phyloP scores from a whole-genome alignment of 176 grass and related monocot species.

The Poa annua region DNA sequence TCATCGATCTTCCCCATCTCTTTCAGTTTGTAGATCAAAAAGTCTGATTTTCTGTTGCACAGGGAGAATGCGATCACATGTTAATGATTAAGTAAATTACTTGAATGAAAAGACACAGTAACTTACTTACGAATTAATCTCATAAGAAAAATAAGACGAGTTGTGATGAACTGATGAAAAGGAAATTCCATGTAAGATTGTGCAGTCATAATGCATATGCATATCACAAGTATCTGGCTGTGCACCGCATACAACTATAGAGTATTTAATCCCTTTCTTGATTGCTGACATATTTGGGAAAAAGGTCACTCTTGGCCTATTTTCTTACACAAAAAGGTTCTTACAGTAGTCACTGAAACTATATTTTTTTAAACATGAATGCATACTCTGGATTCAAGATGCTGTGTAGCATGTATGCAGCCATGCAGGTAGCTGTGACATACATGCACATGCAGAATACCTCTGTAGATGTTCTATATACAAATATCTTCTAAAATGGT shows the following conservation, averaged over 20 bases:
- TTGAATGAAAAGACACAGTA: conserved; percentile 17
- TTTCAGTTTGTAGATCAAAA: conserved; percentile 77
- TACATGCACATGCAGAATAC: background rate
- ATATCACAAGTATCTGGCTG: conserved; percentile 3
- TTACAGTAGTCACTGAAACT: background rate
- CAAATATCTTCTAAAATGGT: background rate
- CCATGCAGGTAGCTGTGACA: background rate
- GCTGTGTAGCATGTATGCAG: background rate
- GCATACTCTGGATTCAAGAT: background rate
- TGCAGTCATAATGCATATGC: too few species aligned
- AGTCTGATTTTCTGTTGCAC: conserved; percentile 75
- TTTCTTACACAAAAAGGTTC: background rate
- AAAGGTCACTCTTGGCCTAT: background rate
- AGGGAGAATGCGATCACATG: conserved; percentile 34
- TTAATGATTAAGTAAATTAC: conserved; percentile 1
- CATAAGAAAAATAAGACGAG: background rate
- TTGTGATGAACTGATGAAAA: background rate
- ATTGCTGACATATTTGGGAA: conserved; percentile 9
- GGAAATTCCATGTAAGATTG: conserved; percentile 3
- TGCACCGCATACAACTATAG: background rate
- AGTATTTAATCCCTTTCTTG: background rate
- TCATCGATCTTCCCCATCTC: conserved; percentile 67
- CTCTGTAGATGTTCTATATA: background rate
- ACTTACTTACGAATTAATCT: conserved; percentile 19
- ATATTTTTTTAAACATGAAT: background rate